Evolutionary conservation across 2,329 filamentous ascomycete species (phyloP).

Genomic region (Hypoxylon sp.): DNA sequence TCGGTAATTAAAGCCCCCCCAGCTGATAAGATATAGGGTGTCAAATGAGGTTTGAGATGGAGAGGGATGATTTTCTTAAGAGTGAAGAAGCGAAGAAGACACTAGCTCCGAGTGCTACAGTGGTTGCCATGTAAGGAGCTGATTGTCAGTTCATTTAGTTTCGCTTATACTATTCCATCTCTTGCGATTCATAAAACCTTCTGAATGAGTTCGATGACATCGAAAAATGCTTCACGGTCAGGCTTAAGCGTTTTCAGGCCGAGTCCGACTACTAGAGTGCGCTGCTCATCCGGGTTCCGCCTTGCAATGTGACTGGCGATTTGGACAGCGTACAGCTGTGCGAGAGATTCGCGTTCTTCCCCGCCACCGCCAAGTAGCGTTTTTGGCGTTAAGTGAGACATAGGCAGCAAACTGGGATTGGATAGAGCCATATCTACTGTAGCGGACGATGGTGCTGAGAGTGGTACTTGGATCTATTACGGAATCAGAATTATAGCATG

Average conservation of each 20-base stretch:
- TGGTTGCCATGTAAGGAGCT: conserved; percentile 37
- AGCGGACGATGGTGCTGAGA: conserved; percentile 76
- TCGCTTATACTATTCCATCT: background rate
- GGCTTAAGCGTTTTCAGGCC: conserved; percentile 68
- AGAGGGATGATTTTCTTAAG: conserved; percentile 50
- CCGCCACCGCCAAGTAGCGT: conserved; percentile 89
- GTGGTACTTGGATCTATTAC: conserved; percentile 80
- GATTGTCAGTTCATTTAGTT: background rate
- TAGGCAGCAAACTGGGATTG: conserved; percentile 73
- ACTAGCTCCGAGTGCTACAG: conserved; percentile 49
- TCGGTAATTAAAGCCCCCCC: background rate
- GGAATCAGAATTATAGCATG: conserved; percentile 21
- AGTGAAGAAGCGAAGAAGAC: conserved; percentile 44
- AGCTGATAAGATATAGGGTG: conserved; percentile 49
- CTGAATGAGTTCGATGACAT: conserved; percentile 74
- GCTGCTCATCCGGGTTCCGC: conserved; percentile 74
- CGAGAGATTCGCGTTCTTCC: conserved; percentile 83
- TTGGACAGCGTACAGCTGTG: conserved; percentile 90
- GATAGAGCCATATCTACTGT: conserved; percentile 72
- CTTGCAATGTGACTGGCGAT: conserved; percentile 85
- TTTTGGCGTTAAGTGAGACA: conserved; percentile 85
- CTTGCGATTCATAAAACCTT: conserved; percentile 63
- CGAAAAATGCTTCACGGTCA: conserved; percentile 72
- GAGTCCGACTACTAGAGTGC: conserved; percentile 74
- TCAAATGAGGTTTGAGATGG: conserved; percentile 55